Evolutionary conservation across 2,329 filamentous ascomycete species (phyloP).

Genomic region (Scleromitrula shiraiana): DNA sequence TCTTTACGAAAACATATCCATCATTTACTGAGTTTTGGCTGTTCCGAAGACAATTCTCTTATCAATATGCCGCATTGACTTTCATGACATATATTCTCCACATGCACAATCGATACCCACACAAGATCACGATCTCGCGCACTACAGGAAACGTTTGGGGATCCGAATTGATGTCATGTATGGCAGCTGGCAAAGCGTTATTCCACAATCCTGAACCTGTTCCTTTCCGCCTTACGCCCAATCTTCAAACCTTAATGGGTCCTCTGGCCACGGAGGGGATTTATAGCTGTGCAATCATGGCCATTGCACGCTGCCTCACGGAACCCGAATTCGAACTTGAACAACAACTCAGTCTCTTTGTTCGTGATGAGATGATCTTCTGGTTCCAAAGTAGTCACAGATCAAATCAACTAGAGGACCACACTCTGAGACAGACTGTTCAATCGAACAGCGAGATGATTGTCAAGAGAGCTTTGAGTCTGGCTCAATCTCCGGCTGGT

Average conservation of each 20-base stretch:
- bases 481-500: constrained; percentile 64
- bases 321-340: constrained; percentile 88
- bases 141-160: constrained; percentile 92
- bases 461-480: constrained; percentile 78
- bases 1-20: constrained; percentile 82
- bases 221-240: constrained; percentile 93
- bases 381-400: constrained; percentile 84
- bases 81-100: constrained; percentile 99
- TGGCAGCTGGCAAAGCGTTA: constrained; percentile 75
- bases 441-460: constrained; percentile 84
- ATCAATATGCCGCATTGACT: constrained; percentile 87
- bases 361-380: constrained; percentile 95
- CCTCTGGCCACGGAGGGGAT: constrained; percentile 94
- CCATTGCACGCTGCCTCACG: constrained; percentile 86
- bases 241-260: constrained; percentile 92
- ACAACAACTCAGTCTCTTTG: constrained; percentile 87
- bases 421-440: constrained; percentile 64
- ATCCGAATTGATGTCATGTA: constrained; percentile 83
- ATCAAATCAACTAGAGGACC: constrained; percentile 46
- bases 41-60: constrained; percentile 93
- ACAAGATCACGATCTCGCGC: constrained; percentile 88
- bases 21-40: constrained; percentile 95
- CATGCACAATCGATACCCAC: constrained; percentile 92
- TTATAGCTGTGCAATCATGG: constrained; percentile 92
- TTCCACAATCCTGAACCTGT: constrained; percentile 95